Evolutionary conservation across 805 yeast genomes (phyloP), one percentile per base, ranked within the genome.

Genomic region (Starmerella floricola): DNA sequence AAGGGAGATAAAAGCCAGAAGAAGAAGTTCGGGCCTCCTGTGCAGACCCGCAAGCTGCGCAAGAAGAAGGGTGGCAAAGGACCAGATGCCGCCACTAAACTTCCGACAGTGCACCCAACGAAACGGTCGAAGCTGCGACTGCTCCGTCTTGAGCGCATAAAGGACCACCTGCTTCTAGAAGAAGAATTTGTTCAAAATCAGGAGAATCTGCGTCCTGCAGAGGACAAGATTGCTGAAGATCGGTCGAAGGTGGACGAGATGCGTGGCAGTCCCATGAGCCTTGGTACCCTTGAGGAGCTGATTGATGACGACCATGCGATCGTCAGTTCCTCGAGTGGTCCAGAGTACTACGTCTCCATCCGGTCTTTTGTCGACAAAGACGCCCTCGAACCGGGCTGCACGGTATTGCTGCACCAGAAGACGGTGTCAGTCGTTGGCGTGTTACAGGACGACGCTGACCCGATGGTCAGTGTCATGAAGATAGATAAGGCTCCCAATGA

Each of bases 251-350:
- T 91, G 44, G 97, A 91, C 59, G 96, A 87, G 54, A 73, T 91
- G 57, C 78, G 98, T 62, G 98, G 98, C 6, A 77, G 84, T 34
- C 98, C 98, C 43, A 79, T 91, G 82, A 79, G 94, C 31, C 81
- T 91, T 48, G 98, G 98, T 38, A 86, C 95, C 2, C 70, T 91
- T 56, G 98, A 91, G 61, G 98, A 91, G 66, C 84, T 91, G 48
- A 84, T 91, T 53, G 98, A 91, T 59, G 98, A 91, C 62, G 98
- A 91, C 60, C 98, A 91, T 63, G 98, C 98, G 16, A 91, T 91
- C 67, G 96, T 91, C 34, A 85, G 95, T 36, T 78, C 93, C 41
- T 78, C 93, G 6, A 85, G 95, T 11, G 96, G 97, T 18, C 94
- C 97, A 6, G 98, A 91, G 64, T 91, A 87, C 63, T 91, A 91